Base-by-base conservation (phyloP, 257 asterid genomes). In the Primulina huaijiensis region DNA sequence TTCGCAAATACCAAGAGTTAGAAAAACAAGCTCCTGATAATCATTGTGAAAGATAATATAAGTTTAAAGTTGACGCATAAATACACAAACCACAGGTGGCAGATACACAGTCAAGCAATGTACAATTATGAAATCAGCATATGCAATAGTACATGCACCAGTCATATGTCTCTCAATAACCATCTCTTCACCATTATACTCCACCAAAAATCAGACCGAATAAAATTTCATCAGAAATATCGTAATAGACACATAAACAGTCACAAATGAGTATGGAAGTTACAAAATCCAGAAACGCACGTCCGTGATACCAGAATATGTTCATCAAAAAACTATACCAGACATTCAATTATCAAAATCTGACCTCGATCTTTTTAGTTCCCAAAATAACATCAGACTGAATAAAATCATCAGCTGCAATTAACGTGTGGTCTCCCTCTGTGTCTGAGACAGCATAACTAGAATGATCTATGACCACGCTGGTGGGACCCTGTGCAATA, bases 381-480 rank as follows among this genome's bases (percentile, higher is more conserved):
- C 97, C 97, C 76, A 90, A 79, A 60, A 90, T 85, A 58, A 66
- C 84, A 66, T 82, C 89, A 70, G 97, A 88, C 71, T 81, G 82
- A 50, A 90, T 81, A 67, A 88, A 80, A 76, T 82, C 80, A 75
- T 82, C 84, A 43, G 89, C 83, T 29, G 95, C 95, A 78, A 90
- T 78, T 68, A 88, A 75, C 55, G 89, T 85, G 73, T 85, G 97
- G 67, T 90, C 97, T 52, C 97, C 97, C 72, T 83, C 87, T 19
- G 85, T 78, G 76, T 79, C 81, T 30, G 88, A 85, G 76, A 87
- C 84, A 31, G 95, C 90, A 78, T 78, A 88, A 77, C 87, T 79
- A 62, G 79, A 79, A 74, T 90, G 97, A 76, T 90, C 97, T 43
- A 88, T 75, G 37, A 90, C 92, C 82, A 88, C 56, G 9, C 90